phyloP scores from a whole-genome alignment of 176 grass and related monocot species.

The Aegilops speltoides region DNA sequence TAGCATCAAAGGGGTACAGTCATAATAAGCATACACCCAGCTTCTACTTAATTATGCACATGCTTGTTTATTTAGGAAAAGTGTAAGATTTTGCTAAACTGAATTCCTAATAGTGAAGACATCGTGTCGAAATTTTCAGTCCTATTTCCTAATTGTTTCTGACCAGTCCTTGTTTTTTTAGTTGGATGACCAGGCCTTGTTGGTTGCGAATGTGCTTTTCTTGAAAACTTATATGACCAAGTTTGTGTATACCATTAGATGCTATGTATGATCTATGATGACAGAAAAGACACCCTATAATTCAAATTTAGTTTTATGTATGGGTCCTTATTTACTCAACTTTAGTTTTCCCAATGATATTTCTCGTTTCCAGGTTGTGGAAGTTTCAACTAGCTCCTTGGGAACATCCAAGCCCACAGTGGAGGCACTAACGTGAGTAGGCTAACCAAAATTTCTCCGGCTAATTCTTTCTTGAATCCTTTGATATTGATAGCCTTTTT shows the following conservation, averaged over 20 bases:
- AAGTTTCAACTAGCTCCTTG: constrained; percentile 74
- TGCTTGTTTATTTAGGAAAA: neutral
- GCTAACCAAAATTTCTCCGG: neutral
- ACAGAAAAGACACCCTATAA: neutral
- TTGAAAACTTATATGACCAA: neutral
- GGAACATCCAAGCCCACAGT: constrained; percentile 57
- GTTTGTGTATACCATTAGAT: constrained; percentile 5
- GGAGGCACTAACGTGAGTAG: constrained; percentile 66
- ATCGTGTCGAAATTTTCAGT: neutral
- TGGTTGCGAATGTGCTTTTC: neutral
- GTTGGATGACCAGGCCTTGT: constrained; percentile 1
- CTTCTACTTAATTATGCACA: neutral
- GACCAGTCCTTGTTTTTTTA: neutral
- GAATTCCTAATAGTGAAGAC: neutral
- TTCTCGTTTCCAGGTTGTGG: constrained; percentile 69
- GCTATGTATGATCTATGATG: neutral
- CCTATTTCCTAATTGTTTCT: neutral
- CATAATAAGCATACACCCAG: no score
- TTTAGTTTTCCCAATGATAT: constrained; percentile 3
- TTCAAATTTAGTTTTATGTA: neutral
- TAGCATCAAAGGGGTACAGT: no score
- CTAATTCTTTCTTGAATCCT: neutral
- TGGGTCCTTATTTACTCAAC: constrained; percentile 3
- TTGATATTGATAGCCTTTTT: neutral
- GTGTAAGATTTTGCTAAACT: neutral